phyloP scores from a whole-genome alignment of 2,329 filamentous ascomycete species.

The Orbilia javanica region DNA sequence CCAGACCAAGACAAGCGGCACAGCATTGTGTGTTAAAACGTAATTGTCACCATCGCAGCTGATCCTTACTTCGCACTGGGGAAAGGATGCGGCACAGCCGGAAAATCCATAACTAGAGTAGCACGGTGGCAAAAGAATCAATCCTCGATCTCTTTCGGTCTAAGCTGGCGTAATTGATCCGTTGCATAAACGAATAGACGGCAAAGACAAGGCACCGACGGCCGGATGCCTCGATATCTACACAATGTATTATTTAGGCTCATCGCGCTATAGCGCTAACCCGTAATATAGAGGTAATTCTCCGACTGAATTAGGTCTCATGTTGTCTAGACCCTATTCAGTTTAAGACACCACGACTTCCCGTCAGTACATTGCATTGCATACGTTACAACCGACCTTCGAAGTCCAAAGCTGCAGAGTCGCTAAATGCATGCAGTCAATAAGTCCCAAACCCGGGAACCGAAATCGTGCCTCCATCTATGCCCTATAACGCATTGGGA shows the following conservation, averaged over 20 bases:
- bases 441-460: not conserved
- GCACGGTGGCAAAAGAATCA: not conserved
- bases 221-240: not conserved
- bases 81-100: not conserved
- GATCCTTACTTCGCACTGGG: not conserved
- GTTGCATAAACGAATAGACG: not conserved
- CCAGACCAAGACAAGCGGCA: not conserved
- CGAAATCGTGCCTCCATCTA: not conserved
- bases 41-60: not conserved
- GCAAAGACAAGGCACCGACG: not conserved
- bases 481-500: not conserved
- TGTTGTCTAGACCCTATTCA: not conserved
- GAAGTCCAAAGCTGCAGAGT: not conserved
- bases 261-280: not conserved
- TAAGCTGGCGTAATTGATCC: not conserved
- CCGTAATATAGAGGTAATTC: not conserved
- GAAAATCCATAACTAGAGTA: not conserved
- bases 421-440: not conserved
- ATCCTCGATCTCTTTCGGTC: not conserved
- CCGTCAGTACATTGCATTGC: constrained; percentile 3
- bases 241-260: not conserved
- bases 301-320: not conserved
- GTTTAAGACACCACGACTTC: not conserved
- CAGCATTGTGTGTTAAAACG: not conserved
- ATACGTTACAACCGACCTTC: not conserved